Percentiles rank a stretch among this genome's conserved stretches.
Conservation (phyloP, 2,329 filamentous ascomycete species). For the Tolypocladium amazonense region DNA sequence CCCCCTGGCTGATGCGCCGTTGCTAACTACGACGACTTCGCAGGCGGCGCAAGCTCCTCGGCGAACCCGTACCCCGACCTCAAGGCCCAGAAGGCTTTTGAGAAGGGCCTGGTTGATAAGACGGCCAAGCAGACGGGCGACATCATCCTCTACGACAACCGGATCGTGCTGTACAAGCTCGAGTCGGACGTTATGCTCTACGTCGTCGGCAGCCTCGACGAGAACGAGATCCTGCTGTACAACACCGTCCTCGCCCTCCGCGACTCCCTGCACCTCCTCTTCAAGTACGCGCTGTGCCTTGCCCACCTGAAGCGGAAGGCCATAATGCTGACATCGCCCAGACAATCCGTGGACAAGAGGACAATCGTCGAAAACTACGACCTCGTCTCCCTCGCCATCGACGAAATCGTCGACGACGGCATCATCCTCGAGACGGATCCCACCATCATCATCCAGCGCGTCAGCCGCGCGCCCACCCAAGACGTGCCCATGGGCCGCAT, state of each 20-base stretch:
- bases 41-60: slow-evolving; percentile 35
- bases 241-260: slow-evolving; percentile 86
- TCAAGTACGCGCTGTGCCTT: slow-evolving; percentile 55
- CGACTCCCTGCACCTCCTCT: slow-evolving; percentile 79
- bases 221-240: slow-evolving; percentile 96
- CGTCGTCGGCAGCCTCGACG: slow-evolving; percentile 79
- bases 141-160: slow-evolving; percentile 95
- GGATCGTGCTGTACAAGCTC: slow-evolving; percentile 94
- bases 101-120: slow-evolving; percentile 92
- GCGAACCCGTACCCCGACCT: slow-evolving; percentile 73
- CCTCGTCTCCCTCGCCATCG: slow-evolving; percentile 82
- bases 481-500: slow-evolving; percentile 90
- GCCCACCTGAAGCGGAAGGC: not conserved
- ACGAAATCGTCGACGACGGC: slow-evolving; percentile 91
- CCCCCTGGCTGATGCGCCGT: slow-evolving; percentile 11
- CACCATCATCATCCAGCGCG: slow-evolving; percentile 82
- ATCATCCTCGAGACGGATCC: slow-evolving; percentile 97
- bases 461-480: slow-evolving; percentile 82
- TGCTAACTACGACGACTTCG: slow-evolving; percentile 19
- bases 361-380: slow-evolving; percentile 99
- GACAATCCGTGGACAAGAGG: slow-evolving; percentile 92
- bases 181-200: slow-evolving; percentile 97
- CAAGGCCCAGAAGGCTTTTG: slow-evolving; percentile 92
- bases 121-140: slow-evolving; percentile 92
- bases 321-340: slow-evolving; percentile 24